Evolutionary conservation across 2,329 filamentous ascomycete genomes (phyloP).

Genomic region (Nemania abortiva): DNA sequence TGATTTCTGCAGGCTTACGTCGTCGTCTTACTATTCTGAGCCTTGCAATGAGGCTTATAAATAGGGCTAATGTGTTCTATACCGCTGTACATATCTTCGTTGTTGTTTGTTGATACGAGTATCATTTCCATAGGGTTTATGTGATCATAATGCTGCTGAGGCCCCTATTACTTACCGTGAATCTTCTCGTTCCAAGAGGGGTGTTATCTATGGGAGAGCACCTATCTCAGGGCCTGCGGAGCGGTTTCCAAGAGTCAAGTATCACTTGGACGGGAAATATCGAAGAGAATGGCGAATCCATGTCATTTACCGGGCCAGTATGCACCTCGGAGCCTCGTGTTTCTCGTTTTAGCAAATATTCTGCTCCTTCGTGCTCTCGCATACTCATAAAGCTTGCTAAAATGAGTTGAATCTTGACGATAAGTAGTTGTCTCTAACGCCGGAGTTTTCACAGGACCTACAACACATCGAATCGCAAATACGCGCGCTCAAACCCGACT

Average conservation of each 20-base stretch:
- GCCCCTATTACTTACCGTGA: background rate
- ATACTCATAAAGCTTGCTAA: background rate
- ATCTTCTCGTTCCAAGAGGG: background rate
- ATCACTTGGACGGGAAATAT: constrained; percentile 35
- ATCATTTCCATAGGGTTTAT: background rate
- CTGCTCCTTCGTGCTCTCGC: background rate
- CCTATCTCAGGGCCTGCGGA: background rate
- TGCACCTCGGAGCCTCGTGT: background rate
- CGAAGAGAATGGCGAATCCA: background rate
- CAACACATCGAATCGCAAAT: constrained; percentile 36
- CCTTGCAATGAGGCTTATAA: background rate
- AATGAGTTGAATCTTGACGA: background rate
- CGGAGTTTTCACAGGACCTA: background rate
- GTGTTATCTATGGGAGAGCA: background rate
- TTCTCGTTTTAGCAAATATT: too few relatives aligned
- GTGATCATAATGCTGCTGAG: constrained; percentile 11
- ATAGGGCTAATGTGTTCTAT: background rate
- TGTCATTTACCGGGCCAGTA: constrained; percentile 33
- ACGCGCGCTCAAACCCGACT: constrained; percentile 19
- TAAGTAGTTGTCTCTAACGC: background rate
- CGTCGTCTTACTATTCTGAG: background rate
- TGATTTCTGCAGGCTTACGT: background rate
- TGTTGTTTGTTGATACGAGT: background rate
- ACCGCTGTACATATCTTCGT: background rate
- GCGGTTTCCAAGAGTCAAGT: background rate